Base-by-base conservation (phyloP, 345 rosid genomes). In the Eucalyptus brandiana region DNA sequence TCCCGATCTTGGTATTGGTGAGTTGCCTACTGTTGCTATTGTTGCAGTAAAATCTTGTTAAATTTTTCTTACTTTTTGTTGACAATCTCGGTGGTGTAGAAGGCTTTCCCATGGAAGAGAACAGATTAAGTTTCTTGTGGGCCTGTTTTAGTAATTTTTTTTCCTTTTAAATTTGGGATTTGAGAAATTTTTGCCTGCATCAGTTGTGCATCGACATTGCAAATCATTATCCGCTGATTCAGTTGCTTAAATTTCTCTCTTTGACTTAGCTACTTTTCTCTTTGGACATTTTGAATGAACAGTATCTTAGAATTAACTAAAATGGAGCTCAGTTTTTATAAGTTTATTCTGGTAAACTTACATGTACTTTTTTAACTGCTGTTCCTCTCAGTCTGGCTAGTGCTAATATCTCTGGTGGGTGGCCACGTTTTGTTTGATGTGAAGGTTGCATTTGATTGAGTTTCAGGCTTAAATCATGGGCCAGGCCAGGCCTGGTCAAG, bases 1-100 rank as follows among this genome's bases (percentile, higher is more conserved):
- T 87, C 99, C 98, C 28, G 98, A 97, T 95, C 98, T 96, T 88
- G 98, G 98, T 21, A 95, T 96, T 86, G 98, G 99, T 96, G 37
- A 90, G 87, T 26, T 76, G 12, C 67, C 7, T 91, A 90, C 44
- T n/a, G 12, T 50, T 44, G 50, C 48, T 89, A 32, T 54, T 60
- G 53, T 81, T 32, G 47, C 42, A 32, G 67, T 90, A 40, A 42
- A 76, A 21, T 76, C 7, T 56, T 62, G 28, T n/a, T 23, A 37
- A 60, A 21, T 21, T 3, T 80, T 80, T 34, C 48, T 47, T n/a
- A 30, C 32, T 32, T 83, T 34, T 19, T 62, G 51, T 80, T 83
- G 34, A 49, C 87, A 47, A 58, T 48, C 40, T 26, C 51, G 11
- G 32, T 81, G 50, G 83, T 62, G 80, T 54, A 50, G 44, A 51